Base-by-base conservation (phyloP, 2,329 filamentous ascomycete genomes). In the Diplodia seriata region DNA sequence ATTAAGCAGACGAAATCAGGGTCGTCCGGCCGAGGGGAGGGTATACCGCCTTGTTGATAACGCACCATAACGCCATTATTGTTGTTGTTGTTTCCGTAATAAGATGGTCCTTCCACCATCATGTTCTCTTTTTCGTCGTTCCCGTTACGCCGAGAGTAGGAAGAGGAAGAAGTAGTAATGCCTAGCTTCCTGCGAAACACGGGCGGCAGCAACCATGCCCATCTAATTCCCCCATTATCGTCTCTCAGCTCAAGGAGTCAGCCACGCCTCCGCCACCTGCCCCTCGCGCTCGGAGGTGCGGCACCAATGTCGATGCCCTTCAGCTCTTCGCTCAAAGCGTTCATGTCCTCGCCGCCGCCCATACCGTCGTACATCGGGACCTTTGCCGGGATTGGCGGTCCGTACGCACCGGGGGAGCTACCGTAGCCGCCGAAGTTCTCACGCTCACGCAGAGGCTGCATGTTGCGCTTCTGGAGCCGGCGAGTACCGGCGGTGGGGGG, bases 301-400 rank as follows among this genome's bases (percentile, higher is more conserved):
- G 66, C 72, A 14, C 82, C 80, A 70, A 84, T 79, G 70, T 84
- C 81, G 69, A 83, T 82, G 70, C 76, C 79, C 70, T 78, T 88
- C 83, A 94, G 86, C 79, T 94, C 91, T 70, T 92, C 84, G 78
- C 90, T 85, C 64, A 94, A 79, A 23, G 89, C 87, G 77, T 84
- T 83, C 70, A 86, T 82, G 68, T 84, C 84, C 31, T 79, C 77
- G 18, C 76, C 77, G 18, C 76, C 79, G 63, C 77, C 80, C 73
- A 40, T 79, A 78, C 77, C 78, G 82, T 85, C 72, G 73, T 77
- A 75, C 26, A 90, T 77, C 1, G 90, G 89, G 9, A 92, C 81
- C 78, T 92, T 92, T n/a, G 89, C 89, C 3, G 90, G 90, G 59
- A 91, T 85, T 0, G 88, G 87, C 14, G 90, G 90, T 0, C 80